Conservation (phyloP, 129 eudicot genomes). For the Erigeron canadensis region DNA sequence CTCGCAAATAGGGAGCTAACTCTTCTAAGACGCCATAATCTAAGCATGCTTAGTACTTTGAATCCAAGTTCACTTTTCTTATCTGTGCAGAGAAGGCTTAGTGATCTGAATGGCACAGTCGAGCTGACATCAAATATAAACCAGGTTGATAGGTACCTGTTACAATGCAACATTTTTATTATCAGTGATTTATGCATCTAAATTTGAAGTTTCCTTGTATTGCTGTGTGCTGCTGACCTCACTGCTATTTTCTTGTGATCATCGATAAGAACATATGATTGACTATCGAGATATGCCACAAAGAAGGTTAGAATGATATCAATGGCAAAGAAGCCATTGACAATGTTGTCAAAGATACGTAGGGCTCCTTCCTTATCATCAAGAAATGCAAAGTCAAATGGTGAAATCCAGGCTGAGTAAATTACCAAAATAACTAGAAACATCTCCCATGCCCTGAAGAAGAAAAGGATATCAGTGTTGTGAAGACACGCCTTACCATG, state of each 20-base stretch:
- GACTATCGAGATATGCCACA: slow-evolving; percentile 78
- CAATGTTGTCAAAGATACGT: slow-evolving; percentile 77
- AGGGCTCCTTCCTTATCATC: slow-evolving; percentile 48
- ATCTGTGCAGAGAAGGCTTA: slow-evolving; percentile 77
- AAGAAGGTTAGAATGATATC: slow-evolving; percentile 91
- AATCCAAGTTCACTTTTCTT: slow-evolving; percentile 61
- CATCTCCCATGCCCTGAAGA: slow-evolving; percentile 95
- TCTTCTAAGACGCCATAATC: slow-evolving; percentile 97
- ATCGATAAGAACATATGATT: slow-evolving; percentile 67
- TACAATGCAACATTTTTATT: slow-evolving; percentile 28
- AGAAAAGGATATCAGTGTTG: slow-evolving; percentile 8
- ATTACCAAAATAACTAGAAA: slow-evolving; percentile 67
- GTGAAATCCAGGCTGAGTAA: slow-evolving; percentile 93
- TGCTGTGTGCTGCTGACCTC: slow-evolving; percentile 47
- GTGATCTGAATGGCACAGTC: slow-evolving; percentile 72
- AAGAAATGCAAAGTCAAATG: slow-evolving; percentile 83
- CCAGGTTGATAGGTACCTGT: slow-evolving; percentile 95
- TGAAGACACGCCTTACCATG: not conserved
- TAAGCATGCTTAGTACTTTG: slow-evolving; percentile 77
- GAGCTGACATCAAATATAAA: slow-evolving; percentile 87
- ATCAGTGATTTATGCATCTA: slow-evolving; percentile 3
- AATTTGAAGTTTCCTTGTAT: not conserved
- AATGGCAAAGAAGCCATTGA: slow-evolving; percentile 80
- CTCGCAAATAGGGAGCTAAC: slow-evolving; percentile 96
- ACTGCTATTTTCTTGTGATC: slow-evolving; percentile 76